Conservation (phyloP, 805 yeast genomes). For the Kazachstania taianensis region DNA sequence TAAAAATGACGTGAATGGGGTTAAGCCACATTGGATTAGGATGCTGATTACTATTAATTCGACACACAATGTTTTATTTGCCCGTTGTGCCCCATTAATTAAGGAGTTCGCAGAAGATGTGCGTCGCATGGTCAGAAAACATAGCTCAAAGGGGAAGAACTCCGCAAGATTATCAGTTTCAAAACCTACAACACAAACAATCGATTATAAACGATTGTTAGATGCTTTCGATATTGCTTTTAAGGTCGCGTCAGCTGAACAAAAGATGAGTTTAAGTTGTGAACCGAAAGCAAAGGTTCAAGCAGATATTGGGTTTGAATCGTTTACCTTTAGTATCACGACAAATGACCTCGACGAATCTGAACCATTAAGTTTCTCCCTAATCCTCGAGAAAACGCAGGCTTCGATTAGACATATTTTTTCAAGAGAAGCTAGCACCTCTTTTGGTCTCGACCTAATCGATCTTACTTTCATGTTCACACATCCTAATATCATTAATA, state of each 20-base stretch:
- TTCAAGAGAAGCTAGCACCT: constrained; percentile 82
- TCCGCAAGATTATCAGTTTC: neutral
- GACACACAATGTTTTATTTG: constrained; percentile 59
- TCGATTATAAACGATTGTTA: constrained; percentile 38
- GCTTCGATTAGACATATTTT: constrained; percentile 83
- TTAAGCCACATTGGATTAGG: constrained; percentile 23
- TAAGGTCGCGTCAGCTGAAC: constrained; percentile 59
- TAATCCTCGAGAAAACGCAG: constrained; percentile 44
- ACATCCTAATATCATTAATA: constrained; percentile 32
- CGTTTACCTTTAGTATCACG: constrained; percentile 49
- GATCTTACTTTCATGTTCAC: constrained; percentile 41
- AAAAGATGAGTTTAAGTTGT: constrained; percentile 71
- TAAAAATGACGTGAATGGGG: constrained; percentile 11
- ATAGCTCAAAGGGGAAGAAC: constrained; percentile 10
- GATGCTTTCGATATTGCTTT: constrained; percentile 51
- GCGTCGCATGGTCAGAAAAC: constrained; percentile 36
- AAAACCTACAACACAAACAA: constrained; percentile 6
- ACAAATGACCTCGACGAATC: constrained; percentile 36
- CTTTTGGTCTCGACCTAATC: constrained; percentile 40
- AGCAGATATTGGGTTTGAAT: constrained; percentile 67
- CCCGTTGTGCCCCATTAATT: constrained; percentile 73
- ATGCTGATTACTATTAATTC: constrained; percentile 29
- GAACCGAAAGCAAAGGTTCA: constrained; percentile 91
- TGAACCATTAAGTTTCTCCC: constrained; percentile 35
- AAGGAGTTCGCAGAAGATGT: constrained; percentile 45